Evolutionary conservation across 441 rosid species (phyloP).

Genomic region (Pelargonium australe): DNA sequence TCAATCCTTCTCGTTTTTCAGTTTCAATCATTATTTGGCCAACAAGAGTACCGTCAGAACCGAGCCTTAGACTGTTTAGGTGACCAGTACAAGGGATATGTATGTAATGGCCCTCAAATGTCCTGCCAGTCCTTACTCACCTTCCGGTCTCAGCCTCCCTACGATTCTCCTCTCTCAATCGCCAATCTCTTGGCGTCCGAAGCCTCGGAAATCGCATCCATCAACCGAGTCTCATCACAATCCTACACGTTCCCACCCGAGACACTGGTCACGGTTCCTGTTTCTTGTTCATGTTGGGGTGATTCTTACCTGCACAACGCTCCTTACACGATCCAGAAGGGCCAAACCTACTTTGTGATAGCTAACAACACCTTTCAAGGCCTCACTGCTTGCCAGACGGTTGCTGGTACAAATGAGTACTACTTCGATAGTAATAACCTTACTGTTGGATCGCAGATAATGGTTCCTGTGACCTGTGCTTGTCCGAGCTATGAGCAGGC

Average conservation of each 20-base stretch:
- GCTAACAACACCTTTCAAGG: background rate
- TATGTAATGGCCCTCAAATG: background rate
- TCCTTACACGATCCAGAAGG: background rate
- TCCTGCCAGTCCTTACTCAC: conserved; percentile 1
- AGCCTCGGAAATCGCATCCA: background rate
- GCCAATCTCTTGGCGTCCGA: background rate
- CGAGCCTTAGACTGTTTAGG: background rate
- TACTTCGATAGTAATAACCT: background rate
- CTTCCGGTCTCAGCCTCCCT: background rate
- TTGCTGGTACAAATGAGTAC: background rate
- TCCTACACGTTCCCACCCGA: conserved; percentile 5
- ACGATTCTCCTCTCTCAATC: background rate
- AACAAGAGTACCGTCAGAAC: background rate
- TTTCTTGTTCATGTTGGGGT: conserved; percentile 1
- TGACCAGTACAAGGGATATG: background rate
- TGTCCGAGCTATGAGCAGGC: conserved; percentile 3
- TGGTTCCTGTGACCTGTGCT: conserved; percentile 5
- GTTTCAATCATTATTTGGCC: background rate
- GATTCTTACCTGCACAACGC: background rate
- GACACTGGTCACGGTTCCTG: background rate
- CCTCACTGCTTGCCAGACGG: conserved; percentile 2
- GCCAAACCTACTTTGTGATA: background rate
- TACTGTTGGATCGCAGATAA: background rate
- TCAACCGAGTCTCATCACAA: background rate
- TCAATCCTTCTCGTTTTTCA: background rate